Percentiles rank a stretch among this genome's conserved stretches.
Evolutionary conservation across 495 filamentous ascomycete species (phyloP).

Genomic region (Penicillium waksmanii): DNA sequence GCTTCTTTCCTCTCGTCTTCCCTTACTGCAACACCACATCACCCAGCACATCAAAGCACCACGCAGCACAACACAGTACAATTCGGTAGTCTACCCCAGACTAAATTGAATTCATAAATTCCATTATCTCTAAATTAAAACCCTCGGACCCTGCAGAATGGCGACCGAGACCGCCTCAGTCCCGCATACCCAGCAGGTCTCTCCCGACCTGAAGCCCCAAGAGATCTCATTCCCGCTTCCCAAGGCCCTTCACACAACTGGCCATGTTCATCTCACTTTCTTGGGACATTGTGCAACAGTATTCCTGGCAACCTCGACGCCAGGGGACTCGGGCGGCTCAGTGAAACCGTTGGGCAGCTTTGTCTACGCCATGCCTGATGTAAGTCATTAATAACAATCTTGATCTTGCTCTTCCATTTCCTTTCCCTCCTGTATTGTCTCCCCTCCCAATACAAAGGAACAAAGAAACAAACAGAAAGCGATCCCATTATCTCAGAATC

Average conservation of each 20-base stretch:
- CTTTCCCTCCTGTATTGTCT: background rate
- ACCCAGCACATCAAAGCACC: background rate
- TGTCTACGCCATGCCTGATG: slow-evolving; percentile 90
- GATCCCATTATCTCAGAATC: background rate
- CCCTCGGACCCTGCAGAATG: slow-evolving; percentile 8
- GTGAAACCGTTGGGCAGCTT: slow-evolving; percentile 65
- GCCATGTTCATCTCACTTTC: slow-evolving; percentile 77
- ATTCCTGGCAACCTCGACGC: slow-evolving; percentile 74
- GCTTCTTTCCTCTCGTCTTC: background rate
- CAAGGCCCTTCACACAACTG: slow-evolving; percentile 72
- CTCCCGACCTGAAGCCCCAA: slow-evolving; percentile 47
- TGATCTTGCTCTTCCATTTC: background rate
- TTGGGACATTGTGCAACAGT: slow-evolving; percentile 67
- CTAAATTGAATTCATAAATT: too few relatives aligned
- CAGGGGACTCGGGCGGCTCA: slow-evolving; percentile 54
- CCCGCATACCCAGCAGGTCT: slow-evolving; percentile 23
- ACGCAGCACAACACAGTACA: too few relatives aligned
- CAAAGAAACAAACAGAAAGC: background rate
- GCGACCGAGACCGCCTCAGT: slow-evolving; percentile 10
- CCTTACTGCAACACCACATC: too few relatives aligned
- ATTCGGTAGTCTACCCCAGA: too few relatives aligned
- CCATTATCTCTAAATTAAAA: too few relatives aligned
- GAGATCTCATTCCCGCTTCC: slow-evolving; percentile 81
- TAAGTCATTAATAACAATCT: slow-evolving; percentile 42
- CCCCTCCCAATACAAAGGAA: background rate